Base-by-base conservation (phyloP, 345 rosid genomes). In the Dovyalis caffra region DNA sequence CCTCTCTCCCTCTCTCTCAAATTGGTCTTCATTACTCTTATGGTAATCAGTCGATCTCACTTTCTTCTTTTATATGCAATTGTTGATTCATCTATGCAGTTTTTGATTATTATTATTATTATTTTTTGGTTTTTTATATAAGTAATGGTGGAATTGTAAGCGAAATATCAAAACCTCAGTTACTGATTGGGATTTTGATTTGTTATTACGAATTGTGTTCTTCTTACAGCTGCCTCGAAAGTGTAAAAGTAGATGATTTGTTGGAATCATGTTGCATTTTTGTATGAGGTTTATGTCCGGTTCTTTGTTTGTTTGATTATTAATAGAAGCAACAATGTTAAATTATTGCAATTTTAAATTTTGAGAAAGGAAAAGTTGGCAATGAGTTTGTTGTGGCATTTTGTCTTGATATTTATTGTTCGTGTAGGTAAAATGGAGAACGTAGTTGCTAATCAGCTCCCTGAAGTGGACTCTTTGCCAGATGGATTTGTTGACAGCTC, bases 401-500 rank as follows among this genome's bases (percentile, higher is more conserved):
- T 40, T 40, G 47, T 40, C 47, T 40, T 40, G 18, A 40, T 40
- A 40, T 40, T 12, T 40, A 12, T 15, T 40, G 47, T 40, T 40
- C 47, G 69, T 75, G 64, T 76, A 81, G 81, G 74, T 72, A 53
- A 66, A 77, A 92, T 92, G 97, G 94, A 89, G 83, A 86, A 79
- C 71, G 73, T 80, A 47, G 86, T 74, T 47, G 86, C 89, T 69
- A 86, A 85, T 81, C 87, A 87, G 83, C 97, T 95, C 61, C 99
- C 99, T 33, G 97, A 91, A 82, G 99, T 87, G 63, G 97, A 91
- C 81, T 81, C 97, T 35, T 80, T 95, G 83, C 99, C 99, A 6
- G 97, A 91, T 82, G 99, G 99, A 68, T 92, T 92, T 82, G 94
- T 95, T 40, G 97, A 91, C 33, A 84, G 90, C 78, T 79, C 95